phyloP scores from a whole-genome alignment of 345 rosid species.

The Citrus maxima region DNA sequence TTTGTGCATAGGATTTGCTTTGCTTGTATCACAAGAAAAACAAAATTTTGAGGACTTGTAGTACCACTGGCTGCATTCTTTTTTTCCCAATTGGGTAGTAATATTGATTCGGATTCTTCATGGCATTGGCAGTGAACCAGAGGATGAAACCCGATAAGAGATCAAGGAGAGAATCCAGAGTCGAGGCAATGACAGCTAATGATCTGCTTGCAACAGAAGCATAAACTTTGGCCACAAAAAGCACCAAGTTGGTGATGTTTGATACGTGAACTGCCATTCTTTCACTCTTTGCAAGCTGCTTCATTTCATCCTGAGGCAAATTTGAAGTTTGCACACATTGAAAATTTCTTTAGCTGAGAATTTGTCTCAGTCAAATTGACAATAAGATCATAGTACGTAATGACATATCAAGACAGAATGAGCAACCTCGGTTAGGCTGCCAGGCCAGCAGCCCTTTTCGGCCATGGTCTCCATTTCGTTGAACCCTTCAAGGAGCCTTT shows the following conservation, averaged over 20 bases:
- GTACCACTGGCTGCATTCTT: slow-evolving; percentile 85
- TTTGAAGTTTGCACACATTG: not conserved
- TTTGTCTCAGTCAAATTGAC: not conserved
- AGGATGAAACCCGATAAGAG: slow-evolving; percentile 79
- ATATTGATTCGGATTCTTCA: slow-evolving; percentile 67
- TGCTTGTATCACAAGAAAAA: not conserved
- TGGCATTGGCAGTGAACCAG: slow-evolving; percentile 80
- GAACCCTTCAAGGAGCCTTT: slow-evolving; percentile 65
- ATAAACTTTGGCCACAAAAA: slow-evolving; percentile 68
- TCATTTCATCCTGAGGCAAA: slow-evolving; percentile 57
- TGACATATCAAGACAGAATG: not conserved
- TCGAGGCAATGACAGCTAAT: slow-evolving; percentile 80
- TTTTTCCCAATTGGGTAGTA: slow-evolving; percentile 79
- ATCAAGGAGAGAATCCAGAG: slow-evolving; percentile 80
- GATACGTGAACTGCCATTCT: slow-evolving; percentile 61
- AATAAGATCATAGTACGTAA: not conserved
- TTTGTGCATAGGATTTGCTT: not conserved
- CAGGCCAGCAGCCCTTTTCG: slow-evolving; percentile 48
- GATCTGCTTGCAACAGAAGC: slow-evolving; percentile 74
- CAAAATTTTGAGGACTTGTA: slow-evolving; percentile 17
- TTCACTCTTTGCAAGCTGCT: slow-evolving; percentile 63
- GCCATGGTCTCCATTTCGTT: slow-evolving; percentile 72
- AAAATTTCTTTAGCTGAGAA: not conserved
- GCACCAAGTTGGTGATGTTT: slow-evolving; percentile 57
- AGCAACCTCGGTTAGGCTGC: slow-evolving; percentile 59